Percentiles rank a stretch among this genome's conserved stretches.
phyloP scores from a whole-genome alignment of 257 asterid genomes.

The Forsythia viridissima region DNA sequence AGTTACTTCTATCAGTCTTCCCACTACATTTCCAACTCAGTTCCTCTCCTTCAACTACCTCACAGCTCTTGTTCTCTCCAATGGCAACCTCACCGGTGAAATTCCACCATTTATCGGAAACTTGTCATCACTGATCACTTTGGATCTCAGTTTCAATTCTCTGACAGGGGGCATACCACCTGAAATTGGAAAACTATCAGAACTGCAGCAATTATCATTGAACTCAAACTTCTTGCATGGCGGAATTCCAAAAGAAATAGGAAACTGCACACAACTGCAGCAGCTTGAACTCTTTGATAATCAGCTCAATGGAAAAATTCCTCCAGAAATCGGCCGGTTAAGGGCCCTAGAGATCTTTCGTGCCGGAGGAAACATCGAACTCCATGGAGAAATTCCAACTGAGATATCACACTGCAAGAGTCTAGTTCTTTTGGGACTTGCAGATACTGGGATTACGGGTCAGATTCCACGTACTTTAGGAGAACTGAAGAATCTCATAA shows the following conservation, averaged over 20 bases:
- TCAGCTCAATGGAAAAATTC: constrained; percentile 50
- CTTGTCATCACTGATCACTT: constrained; percentile 40
- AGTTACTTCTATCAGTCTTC: constrained; percentile 51
- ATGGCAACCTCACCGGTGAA: constrained; percentile 55
- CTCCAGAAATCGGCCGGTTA: constrained; percentile 45
- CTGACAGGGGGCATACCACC: constrained; percentile 55
- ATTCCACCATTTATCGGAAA: constrained; percentile 55
- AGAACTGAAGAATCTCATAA: constrained; percentile 55
- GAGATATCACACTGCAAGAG: constrained; percentile 58
- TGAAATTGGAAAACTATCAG: constrained; percentile 52
- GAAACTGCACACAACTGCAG: constrained; percentile 50
- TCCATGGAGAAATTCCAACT: constrained; percentile 62
- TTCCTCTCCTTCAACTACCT: constrained; percentile 54
- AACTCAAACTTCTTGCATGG: constrained; percentile 53
- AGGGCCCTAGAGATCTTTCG: constrained; percentile 55
- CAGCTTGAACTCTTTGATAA: constrained; percentile 66
- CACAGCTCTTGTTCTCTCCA: constrained; percentile 42
- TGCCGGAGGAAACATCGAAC: constrained; percentile 56
- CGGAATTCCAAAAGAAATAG: constrained; percentile 54
- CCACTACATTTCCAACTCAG: constrained; percentile 51
- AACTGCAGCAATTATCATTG: constrained; percentile 43
- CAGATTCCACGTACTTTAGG: constrained; percentile 56
- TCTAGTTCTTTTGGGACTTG: constrained; percentile 55
- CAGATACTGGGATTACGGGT: constrained; percentile 66
- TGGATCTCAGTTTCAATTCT: constrained; percentile 70